A percentile compares a stretch with the other conserved stretches of the same genome.
phyloP scores from a whole-genome alignment of 1,139 yeast species.

The Pichia sp. region DNA sequence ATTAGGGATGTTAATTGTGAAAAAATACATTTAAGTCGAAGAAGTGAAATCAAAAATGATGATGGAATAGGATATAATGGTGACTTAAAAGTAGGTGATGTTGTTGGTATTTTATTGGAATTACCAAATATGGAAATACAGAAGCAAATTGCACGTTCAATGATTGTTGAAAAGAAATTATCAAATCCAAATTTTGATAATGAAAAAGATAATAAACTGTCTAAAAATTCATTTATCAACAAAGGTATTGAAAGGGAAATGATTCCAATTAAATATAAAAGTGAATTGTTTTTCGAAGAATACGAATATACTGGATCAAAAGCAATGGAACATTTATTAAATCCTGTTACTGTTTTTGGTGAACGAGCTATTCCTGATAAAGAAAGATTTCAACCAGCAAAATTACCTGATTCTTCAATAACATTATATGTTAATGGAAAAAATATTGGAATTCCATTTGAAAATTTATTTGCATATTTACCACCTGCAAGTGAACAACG shows the following conservation, averaged over 20 bases:
- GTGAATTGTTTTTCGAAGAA: constrained; percentile 75
- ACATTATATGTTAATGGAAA: constrained; percentile 74
- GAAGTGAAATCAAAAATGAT: constrained; percentile 32
- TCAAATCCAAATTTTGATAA: constrained; percentile 21
- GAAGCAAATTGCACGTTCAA: constrained; percentile 32
- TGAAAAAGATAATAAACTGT: background rate
- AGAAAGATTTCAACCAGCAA: constrained; percentile 35
- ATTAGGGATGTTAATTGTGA: constrained; percentile 79
- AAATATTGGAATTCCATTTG: constrained; percentile 58
- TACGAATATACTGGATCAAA: constrained; percentile 77
- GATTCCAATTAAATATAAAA: constrained; percentile 79
- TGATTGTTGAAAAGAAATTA: constrained; percentile 29
- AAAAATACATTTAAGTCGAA: constrained; percentile 68
- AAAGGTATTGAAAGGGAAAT: constrained; percentile 62
- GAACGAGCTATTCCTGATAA: constrained; percentile 49
- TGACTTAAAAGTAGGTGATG: constrained; percentile 70
- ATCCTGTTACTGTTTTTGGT: constrained; percentile 68
- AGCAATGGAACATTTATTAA: constrained; percentile 66
- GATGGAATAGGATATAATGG: constrained; percentile 29
- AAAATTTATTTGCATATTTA: constrained; percentile 64
- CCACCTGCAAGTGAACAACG: constrained; percentile 59
- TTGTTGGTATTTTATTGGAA: constrained; percentile 70
- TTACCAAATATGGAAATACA: constrained; percentile 54
- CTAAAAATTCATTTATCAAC: constrained; percentile 7
- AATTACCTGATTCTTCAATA: constrained; percentile 53